These are phyloP conservation scores for Silene coronaria DNA, from an alignment of 179 eudicot genomes.

Conservation along the genomic window DNA sequence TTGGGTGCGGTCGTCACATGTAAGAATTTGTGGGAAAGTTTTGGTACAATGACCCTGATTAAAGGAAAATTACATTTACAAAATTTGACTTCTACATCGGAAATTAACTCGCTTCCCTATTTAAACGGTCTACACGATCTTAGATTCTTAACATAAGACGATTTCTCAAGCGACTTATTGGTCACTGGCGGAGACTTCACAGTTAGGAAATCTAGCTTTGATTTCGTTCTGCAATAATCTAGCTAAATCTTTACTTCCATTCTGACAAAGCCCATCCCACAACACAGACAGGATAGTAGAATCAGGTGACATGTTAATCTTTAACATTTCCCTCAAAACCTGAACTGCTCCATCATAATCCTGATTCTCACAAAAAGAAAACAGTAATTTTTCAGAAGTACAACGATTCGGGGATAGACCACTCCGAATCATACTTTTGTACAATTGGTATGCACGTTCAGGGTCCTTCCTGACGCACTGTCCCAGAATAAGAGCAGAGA, in stretches of 20 bases:
- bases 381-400: conserved; percentile 44
- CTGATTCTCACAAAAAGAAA: conserved; percentile 52
- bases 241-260: conserved; percentile 52
- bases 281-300: conserved; percentile 38
- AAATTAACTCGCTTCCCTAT: background rate
- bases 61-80: background rate
- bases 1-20: no score
- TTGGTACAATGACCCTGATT: no score
- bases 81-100: background rate
- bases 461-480: conserved; percentile 67
- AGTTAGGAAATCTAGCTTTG: conserved; percentile 29
- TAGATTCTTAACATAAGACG: background rate
- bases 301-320: conserved; percentile 43
- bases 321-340: conserved; percentile 61
- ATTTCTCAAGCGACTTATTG: background rate
- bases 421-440: conserved; percentile 58
- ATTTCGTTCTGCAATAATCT: conserved; percentile 37
- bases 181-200: background rate
- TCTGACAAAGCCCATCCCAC: conserved; percentile 43
- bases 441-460: conserved; percentile 63
- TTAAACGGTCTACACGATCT: background rate
- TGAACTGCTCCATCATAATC: conserved; percentile 68
- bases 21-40: no score
- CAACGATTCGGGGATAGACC: conserved; percentile 53
- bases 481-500: conserved; percentile 68